Evolutionary conservation across 1,139 yeast species (phyloP).

Genomic region (Candida tetrigidarum): DNA sequence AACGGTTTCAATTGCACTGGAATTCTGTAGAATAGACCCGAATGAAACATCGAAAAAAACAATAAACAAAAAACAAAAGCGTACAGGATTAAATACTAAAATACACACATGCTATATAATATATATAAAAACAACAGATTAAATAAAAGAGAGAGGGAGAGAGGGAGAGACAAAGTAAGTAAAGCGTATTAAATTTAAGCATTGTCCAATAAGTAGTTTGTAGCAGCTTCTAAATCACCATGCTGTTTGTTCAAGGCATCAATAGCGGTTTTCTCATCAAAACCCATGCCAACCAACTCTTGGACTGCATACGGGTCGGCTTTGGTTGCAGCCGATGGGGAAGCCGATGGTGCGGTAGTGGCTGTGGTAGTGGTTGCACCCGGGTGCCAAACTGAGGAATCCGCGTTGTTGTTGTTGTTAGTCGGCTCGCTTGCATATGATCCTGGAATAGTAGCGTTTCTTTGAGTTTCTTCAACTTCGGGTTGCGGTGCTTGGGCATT

Average conservation of each 20-base stretch:
- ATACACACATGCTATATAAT: background rate
- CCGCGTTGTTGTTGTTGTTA: background rate
- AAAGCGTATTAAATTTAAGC: constrained; percentile 35
- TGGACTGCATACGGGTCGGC: constrained; percentile 43
- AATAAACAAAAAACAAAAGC: background rate
- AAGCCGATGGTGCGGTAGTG: constrained; percentile 6
- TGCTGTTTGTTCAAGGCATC: constrained; percentile 70
- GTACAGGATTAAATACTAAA: background rate
- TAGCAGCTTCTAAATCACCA: constrained; percentile 84
- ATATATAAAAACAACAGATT: background rate
- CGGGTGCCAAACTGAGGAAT: constrained; percentile 4
- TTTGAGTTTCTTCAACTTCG: constrained; percentile 34
- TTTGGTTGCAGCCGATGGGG: constrained; percentile 3
- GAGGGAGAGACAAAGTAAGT: background rate
- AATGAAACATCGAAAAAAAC: background rate
- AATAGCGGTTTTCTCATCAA: constrained; percentile 63
- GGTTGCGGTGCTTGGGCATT: constrained; percentile 58
- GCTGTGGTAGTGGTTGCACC: constrained; percentile 15
- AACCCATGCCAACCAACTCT: constrained; percentile 91
- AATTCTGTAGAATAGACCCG: too few relatives aligned
- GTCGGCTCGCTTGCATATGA: constrained; percentile 1
- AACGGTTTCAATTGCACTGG: background rate
- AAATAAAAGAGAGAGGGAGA: background rate
- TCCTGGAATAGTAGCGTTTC: background rate
- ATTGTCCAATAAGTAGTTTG: constrained; percentile 78